Conservation (phyloP, 306 rosid genomes). For the Cucumis melo region DNA sequence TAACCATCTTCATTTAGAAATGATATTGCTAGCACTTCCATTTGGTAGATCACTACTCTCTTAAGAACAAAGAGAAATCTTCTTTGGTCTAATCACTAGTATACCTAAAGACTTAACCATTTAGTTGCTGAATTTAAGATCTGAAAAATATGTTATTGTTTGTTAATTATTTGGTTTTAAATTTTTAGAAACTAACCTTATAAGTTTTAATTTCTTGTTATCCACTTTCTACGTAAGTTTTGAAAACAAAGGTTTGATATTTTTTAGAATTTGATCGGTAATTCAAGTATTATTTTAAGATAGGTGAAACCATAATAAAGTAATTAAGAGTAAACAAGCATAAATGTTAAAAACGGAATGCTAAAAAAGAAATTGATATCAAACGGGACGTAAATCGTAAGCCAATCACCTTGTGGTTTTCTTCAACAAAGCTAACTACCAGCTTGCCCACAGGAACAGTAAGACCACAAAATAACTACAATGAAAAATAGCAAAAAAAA, state of each 20-base stretch:
- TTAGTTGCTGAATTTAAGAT: neutral
- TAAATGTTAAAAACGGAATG: no score
- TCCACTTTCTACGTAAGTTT: no score
- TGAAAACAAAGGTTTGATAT: no score
- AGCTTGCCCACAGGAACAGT: constrained; percentile 67
- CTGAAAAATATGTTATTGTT: neutral
- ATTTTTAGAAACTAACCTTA: no score
- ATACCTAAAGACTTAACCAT: neutral
- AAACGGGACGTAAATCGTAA: neutral
- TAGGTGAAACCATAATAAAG: no score
- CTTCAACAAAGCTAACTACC: constrained; percentile 51
- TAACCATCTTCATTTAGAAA: neutral
- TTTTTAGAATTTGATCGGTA: no score
- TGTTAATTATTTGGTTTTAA: no score
- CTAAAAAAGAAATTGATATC: no score
- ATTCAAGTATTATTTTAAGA: no score
- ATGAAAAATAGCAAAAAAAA: neutral
- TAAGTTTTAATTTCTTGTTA: no score
- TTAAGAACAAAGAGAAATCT: neutral
- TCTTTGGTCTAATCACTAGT: neutral
- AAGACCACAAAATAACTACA: constrained; percentile 55
- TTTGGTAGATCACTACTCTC: neutral
- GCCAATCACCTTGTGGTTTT: constrained; percentile 54
- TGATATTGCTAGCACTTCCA: neutral
- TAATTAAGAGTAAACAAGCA: no score